Base-by-base conservation (phyloP, 1,284 basidiomycete species). In the Mycosarcoma mackinlayi region DNA sequence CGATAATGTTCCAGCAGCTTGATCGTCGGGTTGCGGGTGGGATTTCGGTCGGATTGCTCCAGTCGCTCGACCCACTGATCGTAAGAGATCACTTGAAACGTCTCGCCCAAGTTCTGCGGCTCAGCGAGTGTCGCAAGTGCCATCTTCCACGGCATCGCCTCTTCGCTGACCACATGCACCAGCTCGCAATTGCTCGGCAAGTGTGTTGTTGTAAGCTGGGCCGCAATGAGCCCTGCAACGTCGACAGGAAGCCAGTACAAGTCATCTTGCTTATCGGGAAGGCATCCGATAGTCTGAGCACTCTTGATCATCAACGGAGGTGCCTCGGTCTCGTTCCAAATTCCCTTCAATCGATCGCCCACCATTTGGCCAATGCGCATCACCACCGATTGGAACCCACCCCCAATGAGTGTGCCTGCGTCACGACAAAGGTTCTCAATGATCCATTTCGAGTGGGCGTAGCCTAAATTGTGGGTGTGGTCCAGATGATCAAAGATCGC, bases 1-100 rank as follows among this genome's bases (percentile, higher is more conserved):
- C 83, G 79, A 51, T 83, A 86, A 75, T 84, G 86, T 2, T 78
- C 79, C 33, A 87, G 59, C 53, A 87, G 79, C 80, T 88, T 87
- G 62, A 86, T 83, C 3, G 85, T 85, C 7, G 87, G 87, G 69
- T 87, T 88, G 14, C 74, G 78, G 0, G 52, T 78, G n/a, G 85
- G 84, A 31, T 87, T 58, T 0, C 81, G 73, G 33, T 86, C 83
- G 16, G 84, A 85, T 33, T 77, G 76, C 0, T 82, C 83, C 28
- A 89, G 78, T 0, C 79, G 75, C 34, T 83, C 77, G 13, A 88
- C 75, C 87, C 89, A 76, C 85, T 86, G 58, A 80, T 84, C 52
- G 88, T 88, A 59, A 85, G 90, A 87, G 24, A 92, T 90, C 33
- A 90, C 87, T 75, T 93, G 90, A 70, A 94, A 88, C 21, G 82